Evolutionary conservation across 176 grass and related monocot genomes (phyloP).

Genomic region (Thalia dealbata): DNA sequence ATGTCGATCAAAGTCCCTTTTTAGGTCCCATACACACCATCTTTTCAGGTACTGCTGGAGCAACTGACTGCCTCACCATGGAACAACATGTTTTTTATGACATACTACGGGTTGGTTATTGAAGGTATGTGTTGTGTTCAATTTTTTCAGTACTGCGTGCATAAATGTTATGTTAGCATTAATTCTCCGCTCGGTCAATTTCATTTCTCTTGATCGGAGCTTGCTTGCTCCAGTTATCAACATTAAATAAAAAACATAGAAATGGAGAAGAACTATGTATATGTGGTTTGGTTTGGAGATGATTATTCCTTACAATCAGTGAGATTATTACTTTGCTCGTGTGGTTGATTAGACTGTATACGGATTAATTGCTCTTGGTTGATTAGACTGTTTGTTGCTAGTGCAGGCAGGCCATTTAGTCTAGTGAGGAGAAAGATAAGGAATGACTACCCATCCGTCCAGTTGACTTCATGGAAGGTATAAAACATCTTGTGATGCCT

Average conservation of each 20-base stretch:
- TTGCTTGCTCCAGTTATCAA: background rate
- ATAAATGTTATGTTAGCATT: too few species aligned
- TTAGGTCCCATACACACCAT: background rate
- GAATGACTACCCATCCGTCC: slow-evolving; percentile 39
- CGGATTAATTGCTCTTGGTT: background rate
- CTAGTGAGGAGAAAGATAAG: slow-evolving; percentile 30
- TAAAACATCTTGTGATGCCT: background rate
- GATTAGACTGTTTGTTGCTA: background rate
- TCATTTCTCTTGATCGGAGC: too few species aligned
- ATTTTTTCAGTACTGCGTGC: too few species aligned
- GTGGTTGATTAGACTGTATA: background rate
- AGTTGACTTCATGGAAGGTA: slow-evolving; percentile 44
- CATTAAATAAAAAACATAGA: background rate
- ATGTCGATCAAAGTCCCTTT: too few species aligned
- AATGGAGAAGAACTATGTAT: background rate
- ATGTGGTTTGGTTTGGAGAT: background rate
- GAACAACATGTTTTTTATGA: slow-evolving; percentile 37
- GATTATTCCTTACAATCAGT: background rate
- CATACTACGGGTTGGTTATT: slow-evolving; percentile 34
- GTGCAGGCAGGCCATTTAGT: slow-evolving; percentile 34
- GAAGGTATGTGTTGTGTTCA: slow-evolving; percentile 22
- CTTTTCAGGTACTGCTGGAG: slow-evolving; percentile 35
- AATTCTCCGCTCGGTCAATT: too few species aligned
- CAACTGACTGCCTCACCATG: slow-evolving; percentile 32
- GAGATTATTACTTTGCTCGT: background rate